phyloP scores from a whole-genome alignment of 1,284 basidiomycete species.

The Papiliotrema fonsecae region DNA sequence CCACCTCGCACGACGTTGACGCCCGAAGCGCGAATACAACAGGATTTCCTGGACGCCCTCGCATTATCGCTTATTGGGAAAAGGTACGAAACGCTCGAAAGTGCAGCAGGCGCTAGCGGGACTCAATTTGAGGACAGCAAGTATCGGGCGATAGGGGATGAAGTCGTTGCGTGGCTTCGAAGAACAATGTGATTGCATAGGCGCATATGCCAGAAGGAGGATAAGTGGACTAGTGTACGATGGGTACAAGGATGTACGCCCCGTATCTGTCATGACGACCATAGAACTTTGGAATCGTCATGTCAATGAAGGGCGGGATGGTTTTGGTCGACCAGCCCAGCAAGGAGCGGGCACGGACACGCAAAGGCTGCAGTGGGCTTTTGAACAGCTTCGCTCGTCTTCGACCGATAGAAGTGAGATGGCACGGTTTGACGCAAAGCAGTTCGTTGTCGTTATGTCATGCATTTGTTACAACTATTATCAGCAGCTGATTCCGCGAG shows the following conservation, averaged over 20 bases:
- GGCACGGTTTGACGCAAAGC: no score
- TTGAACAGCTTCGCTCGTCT: no score
- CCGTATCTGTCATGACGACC: slow-evolving; percentile 49
- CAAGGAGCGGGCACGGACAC: no score
- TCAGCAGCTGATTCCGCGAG: no score
- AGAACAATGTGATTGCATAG: slow-evolving; percentile 27
- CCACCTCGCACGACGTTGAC: slow-evolving; percentile 5
- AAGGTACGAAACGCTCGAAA: slow-evolving; percentile 45
- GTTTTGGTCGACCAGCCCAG: background rate
- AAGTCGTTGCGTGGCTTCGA: slow-evolving; percentile 44
- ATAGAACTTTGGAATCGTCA: slow-evolving; percentile 30
- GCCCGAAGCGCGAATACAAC: slow-evolving; percentile 9
- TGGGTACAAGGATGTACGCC: slow-evolving; percentile 30
- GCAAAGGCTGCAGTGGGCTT: no score
- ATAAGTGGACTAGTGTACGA: background rate
- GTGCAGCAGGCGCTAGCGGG: slow-evolving; percentile 21
- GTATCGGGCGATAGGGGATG: slow-evolving; percentile 17
- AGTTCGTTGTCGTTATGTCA: no score
- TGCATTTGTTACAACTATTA: no score
- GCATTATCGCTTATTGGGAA: slow-evolving; percentile 35
- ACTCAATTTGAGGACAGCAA: slow-evolving; percentile 14
- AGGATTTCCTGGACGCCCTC: slow-evolving; percentile 31
- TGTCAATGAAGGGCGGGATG: slow-evolving; percentile 40
- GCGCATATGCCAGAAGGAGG: background rate
- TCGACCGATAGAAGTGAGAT: no score